Percentiles rank a stretch among this genome's conserved stretches.
These are phyloP conservation scores for Lentinula guzmanii DNA, from an alignment of 768 basidiomycete species.

Conservation along the genomic window DNA sequence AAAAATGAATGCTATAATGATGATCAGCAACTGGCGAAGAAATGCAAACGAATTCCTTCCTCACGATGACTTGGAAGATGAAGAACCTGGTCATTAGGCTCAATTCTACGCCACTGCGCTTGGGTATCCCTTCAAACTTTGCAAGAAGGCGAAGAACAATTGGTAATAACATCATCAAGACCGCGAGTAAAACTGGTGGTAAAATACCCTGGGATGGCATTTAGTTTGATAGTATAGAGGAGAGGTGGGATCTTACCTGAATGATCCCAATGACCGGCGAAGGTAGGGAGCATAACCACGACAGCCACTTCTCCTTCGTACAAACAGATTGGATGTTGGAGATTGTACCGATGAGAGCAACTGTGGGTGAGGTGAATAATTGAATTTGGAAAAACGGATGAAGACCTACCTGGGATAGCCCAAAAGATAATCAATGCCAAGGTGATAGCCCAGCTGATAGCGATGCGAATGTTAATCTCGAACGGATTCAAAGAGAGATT, in stretches of 20 bases:
- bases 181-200: slow-evolving; percentile 80
- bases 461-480: slow-evolving; percentile 62
- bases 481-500: slow-evolving; percentile 90
- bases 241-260: slow-evolving; percentile 19
- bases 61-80: slow-evolving; percentile 84
- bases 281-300: slow-evolving; percentile 78
- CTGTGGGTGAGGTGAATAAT: slow-evolving; percentile 21
- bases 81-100: slow-evolving; percentile 91
- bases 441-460: slow-evolving; percentile 69
- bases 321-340: slow-evolving; percentile 78
- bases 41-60: slow-evolving; percentile 33
- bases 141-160: slow-evolving; percentile 78
- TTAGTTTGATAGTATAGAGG: not conserved
- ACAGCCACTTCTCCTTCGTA: slow-evolving; percentile 58
- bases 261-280: slow-evolving; percentile 70
- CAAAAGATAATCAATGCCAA: slow-evolving; percentile 80
- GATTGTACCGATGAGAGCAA: slow-evolving; percentile 79
- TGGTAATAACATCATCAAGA: slow-evolving; percentile 85
- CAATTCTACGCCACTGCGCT: slow-evolving; percentile 76
- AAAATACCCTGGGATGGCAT: slow-evolving; percentile 58
- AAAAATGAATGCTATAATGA: slow-evolving; percentile 81
- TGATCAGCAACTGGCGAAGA: not conserved
- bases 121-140: slow-evolving; percentile 86
- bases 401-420: slow-evolving; percentile 67
- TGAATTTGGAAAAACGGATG: not conserved